A percentile compares a stretch with the other conserved stretches of the same genome.
These are phyloP conservation scores for Elsinoe batatas DNA, from an alignment of 2,329 filamentous ascomycete genomes.

Conservation along the genomic window DNA sequence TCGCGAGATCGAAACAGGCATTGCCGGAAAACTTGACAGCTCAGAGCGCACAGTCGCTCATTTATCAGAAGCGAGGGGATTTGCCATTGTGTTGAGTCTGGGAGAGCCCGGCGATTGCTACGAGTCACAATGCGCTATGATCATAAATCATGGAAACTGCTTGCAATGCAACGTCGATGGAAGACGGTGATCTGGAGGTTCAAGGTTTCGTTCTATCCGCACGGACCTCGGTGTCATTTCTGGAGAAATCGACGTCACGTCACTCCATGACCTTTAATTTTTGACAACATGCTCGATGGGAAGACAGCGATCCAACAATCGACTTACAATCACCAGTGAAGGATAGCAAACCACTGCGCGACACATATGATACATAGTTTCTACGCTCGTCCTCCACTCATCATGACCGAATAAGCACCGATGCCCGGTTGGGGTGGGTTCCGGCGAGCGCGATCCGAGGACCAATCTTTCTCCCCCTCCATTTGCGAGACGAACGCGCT, in stretches of 20 bases:
- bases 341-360: neutral
- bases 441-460: constrained; percentile 2
- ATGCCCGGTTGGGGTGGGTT: constrained; percentile 2
- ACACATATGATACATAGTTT: no score
- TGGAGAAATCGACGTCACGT: constrained; percentile 9
- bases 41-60: no score
- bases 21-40: no score
- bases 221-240: neutral
- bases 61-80: no score
- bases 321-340: neutral
- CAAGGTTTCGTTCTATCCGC: neutral
- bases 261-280: neutral
- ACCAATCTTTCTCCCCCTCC: neutral
- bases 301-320: neutral
- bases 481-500: neutral
- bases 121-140: neutral
- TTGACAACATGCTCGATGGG: neutral
- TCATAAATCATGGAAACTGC: neutral
- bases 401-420: no score
- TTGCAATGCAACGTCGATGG: no score
- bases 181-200: neutral
- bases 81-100: no score
- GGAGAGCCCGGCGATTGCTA: no score
- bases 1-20: no score
- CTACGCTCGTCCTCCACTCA: no score